Base-by-base conservation (phyloP, 768 basidiomycete genomes). In the Dacryopinax spathularia region DNA sequence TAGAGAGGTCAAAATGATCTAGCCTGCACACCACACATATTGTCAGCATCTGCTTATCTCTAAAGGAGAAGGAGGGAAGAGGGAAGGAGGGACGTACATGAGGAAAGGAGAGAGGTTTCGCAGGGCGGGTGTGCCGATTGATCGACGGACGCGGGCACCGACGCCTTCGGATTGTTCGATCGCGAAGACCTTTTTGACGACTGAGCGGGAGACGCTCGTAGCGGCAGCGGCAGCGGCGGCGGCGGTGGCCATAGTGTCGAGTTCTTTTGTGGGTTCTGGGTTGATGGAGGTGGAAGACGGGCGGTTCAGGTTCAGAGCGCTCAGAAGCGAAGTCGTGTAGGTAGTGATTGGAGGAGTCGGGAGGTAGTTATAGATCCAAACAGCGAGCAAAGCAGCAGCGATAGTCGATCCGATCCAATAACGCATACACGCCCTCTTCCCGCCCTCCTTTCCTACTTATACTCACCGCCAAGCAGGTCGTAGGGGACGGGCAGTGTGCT, bases 31-130 rank as follows among this genome's bases (percentile, higher is more conserved):
- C 13, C 5, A 29, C 7, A 16, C 63, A 25, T 10, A 27, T 37
- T 27, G 35, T 61, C 10, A 61, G 33, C 33, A 33, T 34, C 9
- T 29, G 22, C 18, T 34, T 22, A 34, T 25, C 12, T 22, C 29
- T n/a, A n/a, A n/a, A 39, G 37, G n/a, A 13, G 13, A 39, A 39
- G 37, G 13, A n/a, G 13, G 13, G 13, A 39, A 13, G 13, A 16
- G 48, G 48, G 3, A 34, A 25, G 61, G 6, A 20, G 33, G 34
- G 0, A 70, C 74, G 64, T 35, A 75, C 88, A 97, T 85, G 62
- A 97, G 79, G 79, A 97, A 97, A 0, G 94, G 94, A 0, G 87
- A 86, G 37, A 96, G 75, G 72, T 93, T 96, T 60, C 85, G 79
- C 35, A 97, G 77, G 44, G 73, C 77, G 73, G 77, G 76, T 2